Conservation (phyloP, 169 alveolate species). For the Cyclospora cayetanensis region DNA sequence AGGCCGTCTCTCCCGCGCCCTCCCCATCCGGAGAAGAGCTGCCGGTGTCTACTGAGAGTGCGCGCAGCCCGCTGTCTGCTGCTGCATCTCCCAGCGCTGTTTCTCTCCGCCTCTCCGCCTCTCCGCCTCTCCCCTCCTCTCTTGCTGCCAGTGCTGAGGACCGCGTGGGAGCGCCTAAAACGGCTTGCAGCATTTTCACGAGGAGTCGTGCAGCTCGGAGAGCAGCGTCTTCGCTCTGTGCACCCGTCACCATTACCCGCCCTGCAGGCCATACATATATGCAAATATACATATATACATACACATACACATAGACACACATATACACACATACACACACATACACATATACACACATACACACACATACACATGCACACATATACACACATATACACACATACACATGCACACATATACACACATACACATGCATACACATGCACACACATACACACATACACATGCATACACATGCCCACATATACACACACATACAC, state of each 20-base stretch:
- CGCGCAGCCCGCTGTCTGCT: neutral
- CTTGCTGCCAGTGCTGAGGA: neutral
- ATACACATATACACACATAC: neutral
- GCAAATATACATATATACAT: neutral
- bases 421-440: neutral
- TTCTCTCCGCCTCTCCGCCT: neutral
- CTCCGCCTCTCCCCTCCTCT: neutral
- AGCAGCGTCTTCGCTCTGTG: slow-evolving; percentile 66
- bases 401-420: neutral
- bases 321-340: neutral
- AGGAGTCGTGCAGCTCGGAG: slow-evolving; percentile 67
- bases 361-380: neutral
- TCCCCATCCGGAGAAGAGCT: no score
- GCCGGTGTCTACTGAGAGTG: neutral
- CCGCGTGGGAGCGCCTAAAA: neutral
- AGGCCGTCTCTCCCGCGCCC: neutral
- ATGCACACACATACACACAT: neutral
- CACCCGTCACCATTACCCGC: slow-evolving; percentile 69
- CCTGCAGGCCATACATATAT: neutral
- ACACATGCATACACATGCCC: neutral
- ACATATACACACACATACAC: no score
- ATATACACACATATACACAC: no score
- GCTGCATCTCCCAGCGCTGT: neutral
- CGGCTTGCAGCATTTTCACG: slow-evolving; percentile 51
- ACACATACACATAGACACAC: no score